Evolutionary conservation across 1,284 basidiomycete genomes (phyloP), one percentile per base, ranked within the genome.

Genomic region (Melampsora americana): DNA sequence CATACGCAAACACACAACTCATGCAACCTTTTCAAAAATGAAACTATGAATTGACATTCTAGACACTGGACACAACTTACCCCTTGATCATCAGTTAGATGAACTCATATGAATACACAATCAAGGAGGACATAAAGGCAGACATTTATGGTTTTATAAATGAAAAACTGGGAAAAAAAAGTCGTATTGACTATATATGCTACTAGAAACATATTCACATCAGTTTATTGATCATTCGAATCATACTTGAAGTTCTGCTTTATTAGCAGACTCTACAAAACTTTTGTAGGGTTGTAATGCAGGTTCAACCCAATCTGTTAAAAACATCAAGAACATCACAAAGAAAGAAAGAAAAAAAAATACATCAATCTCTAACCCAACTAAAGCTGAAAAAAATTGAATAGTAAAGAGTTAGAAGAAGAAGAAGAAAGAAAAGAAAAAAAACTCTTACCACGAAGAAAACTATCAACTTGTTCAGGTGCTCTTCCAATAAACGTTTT

Each of bases 291-390:
- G 86, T 80, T 85, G 86, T 80, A 99, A 84, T 6, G 91, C 93
- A n/a, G 95, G 94, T 77, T 85, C 84, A 42, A 98, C 95, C 91
- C 92, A 95, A 12, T 95, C 91, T 81, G 84, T 85, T 77, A 98
- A 81, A n/a, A 14, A 18, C 16, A 23, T 66, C 7, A 23, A 9
- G 16, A 46, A 26, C 1, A 56, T 6, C 5, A 56, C n/a, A 28
- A 66, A 39, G 3, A 2, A 20, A n/a, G n/a, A 18, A n/a, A n/a
- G n/a, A n/a, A n/a, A n/a, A n/a, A n/a, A n/a, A n/a, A n/a, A n/a
- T n/a, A n/a, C 79, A 66, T 79, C 79, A 18, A 81, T 81, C 16
- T 81, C 75, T 23, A 81, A 80, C 2, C n/a, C n/a, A n/a, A n/a
- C n/a, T 46, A 44, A 28, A 28, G 2, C 30, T 7, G 32, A 32